phyloP scores from a whole-genome alignment of 257 asterid genomes.

The Plantago ovata region DNA sequence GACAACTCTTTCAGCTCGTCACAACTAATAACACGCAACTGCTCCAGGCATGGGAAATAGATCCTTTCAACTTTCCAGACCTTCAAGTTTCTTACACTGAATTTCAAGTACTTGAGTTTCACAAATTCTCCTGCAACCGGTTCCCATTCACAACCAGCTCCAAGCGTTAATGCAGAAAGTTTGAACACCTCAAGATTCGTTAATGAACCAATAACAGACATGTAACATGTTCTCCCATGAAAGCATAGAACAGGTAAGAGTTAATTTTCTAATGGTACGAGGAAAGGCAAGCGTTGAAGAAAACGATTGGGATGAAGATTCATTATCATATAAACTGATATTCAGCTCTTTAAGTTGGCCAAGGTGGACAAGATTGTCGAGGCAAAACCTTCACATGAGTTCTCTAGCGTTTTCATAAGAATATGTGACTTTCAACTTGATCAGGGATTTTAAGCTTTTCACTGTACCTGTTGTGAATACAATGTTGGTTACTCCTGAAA shows the following conservation, averaged over 20 bases:
- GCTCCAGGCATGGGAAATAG: slow-evolving; percentile 5
- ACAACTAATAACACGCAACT: not conserved
- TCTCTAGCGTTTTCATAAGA: too few species aligned
- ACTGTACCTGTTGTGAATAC: not conserved
- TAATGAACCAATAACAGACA: not conserved
- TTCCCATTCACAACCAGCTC: slow-evolving; percentile 13
- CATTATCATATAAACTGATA: not conserved
- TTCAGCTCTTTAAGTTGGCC: slow-evolving; percentile 19
- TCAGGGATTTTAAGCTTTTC: too few species aligned
- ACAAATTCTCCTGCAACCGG: slow-evolving; percentile 5
- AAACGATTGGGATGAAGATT: slow-evolving; percentile 13
- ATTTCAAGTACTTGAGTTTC: not conserved
- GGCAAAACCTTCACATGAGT: not conserved
- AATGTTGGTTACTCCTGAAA: not conserved
- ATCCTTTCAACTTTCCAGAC: not conserved
- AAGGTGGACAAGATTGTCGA: slow-evolving; percentile 15
- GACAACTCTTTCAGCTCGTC: slow-evolving; percentile 10
- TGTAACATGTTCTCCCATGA: slow-evolving; percentile 17
- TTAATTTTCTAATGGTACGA: slow-evolving; percentile 5
- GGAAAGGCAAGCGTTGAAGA: not conserved
- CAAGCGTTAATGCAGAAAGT: not conserved
- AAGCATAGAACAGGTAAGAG: not conserved
- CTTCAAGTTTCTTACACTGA: not conserved
- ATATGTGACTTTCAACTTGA: too few species aligned
- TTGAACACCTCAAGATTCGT: slow-evolving; percentile 20